Percentiles rank a stretch among this genome's conserved stretches.
Conservation (phyloP, 2,329 filamentous ascomycete species). For the Hymenoscyphus linearis region DNA sequence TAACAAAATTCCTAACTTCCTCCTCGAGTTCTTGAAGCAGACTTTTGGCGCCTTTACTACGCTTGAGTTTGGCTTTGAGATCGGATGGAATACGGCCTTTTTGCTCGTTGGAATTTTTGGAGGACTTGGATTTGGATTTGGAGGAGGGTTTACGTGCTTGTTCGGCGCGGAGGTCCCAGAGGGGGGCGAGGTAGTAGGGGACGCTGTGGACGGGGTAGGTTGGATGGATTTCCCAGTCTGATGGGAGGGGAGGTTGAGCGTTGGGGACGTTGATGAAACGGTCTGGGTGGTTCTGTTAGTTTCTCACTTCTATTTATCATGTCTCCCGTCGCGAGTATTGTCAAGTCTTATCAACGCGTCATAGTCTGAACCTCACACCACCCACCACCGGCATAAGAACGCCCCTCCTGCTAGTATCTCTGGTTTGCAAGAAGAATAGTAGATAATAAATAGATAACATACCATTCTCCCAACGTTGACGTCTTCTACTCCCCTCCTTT, state of each 20-base stretch:
- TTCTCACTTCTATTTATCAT: not conserved
- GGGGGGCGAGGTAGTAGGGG: slow-evolving; percentile 82
- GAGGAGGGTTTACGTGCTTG: slow-evolving; percentile 33
- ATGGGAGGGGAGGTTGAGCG: slow-evolving; percentile 72
- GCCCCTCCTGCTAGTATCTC: too few relatives aligned
- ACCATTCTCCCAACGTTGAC: slow-evolving; percentile 96
- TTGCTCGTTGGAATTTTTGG: slow-evolving; percentile 31
- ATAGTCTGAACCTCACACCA: not conserved
- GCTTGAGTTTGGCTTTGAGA: slow-evolving; percentile 75
- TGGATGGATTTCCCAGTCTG: slow-evolving; percentile 77
- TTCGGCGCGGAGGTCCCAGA: slow-evolving; percentile 63
- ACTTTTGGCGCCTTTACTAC: slow-evolving; percentile 66
- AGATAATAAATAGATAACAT: slow-evolving; percentile 25
- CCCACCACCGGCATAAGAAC: not conserved
- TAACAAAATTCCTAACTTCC: slow-evolving; percentile 72
- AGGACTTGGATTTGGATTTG: not conserved
- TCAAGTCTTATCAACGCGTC: not conserved
- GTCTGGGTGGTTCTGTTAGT: slow-evolving; percentile 47
- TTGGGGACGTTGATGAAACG: slow-evolving; percentile 82
- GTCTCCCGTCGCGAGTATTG: not conserved
- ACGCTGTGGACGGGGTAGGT: slow-evolving; percentile 74
- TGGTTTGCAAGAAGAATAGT: not conserved
- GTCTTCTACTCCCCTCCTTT: slow-evolving; percentile 81
- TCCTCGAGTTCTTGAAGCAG: slow-evolving; percentile 82
- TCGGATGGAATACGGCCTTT: slow-evolving; percentile 68